Evolutionary conservation across 148 eudicot species (phyloP).

Genomic region (Fagopyrum homotropicum): DNA sequence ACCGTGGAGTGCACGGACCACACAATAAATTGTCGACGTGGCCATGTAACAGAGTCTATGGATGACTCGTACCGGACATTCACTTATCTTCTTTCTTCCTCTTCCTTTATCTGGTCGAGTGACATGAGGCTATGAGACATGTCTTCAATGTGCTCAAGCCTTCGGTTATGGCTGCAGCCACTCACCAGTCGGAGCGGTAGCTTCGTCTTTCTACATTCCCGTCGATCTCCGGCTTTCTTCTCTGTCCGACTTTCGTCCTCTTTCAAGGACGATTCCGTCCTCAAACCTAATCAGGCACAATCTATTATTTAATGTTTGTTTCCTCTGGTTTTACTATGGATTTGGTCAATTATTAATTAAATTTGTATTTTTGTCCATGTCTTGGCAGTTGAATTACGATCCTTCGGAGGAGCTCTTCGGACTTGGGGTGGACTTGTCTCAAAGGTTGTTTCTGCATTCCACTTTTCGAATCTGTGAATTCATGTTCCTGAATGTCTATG

Average conservation of each 20-base stretch:
- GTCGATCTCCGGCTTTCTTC: conserved; percentile 8
- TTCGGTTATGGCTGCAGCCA: conserved; percentile 9
- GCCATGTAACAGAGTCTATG: neutral
- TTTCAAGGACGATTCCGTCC: conserved; percentile 9
- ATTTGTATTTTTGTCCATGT: neutral
- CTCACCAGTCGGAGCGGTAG: neutral
- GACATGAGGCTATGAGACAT: neutral
- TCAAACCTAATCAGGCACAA: conserved; percentile 10
- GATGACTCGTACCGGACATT: neutral
- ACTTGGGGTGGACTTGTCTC: conserved; percentile 10
- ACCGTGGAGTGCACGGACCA: neutral
- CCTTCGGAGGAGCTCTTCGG: conserved; percentile 14
- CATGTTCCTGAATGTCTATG: neutral
- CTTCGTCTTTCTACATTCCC: conserved; percentile 12
- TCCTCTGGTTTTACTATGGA: neutral
- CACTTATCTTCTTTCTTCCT: neutral
- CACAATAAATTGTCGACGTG: neutral
- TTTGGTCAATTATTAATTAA: neutral
- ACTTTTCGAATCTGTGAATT: neutral
- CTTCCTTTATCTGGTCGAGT: neutral
- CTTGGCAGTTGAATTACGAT: conserved; percentile 9
- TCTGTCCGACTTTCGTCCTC: conserved; percentile 12
- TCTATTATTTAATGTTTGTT: neutral
- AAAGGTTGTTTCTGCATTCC: neutral
- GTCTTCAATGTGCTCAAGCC: conserved; percentile 9